Base-by-base conservation (phyloP, 805 yeast species). In the Kuraishia piskuri region DNA sequence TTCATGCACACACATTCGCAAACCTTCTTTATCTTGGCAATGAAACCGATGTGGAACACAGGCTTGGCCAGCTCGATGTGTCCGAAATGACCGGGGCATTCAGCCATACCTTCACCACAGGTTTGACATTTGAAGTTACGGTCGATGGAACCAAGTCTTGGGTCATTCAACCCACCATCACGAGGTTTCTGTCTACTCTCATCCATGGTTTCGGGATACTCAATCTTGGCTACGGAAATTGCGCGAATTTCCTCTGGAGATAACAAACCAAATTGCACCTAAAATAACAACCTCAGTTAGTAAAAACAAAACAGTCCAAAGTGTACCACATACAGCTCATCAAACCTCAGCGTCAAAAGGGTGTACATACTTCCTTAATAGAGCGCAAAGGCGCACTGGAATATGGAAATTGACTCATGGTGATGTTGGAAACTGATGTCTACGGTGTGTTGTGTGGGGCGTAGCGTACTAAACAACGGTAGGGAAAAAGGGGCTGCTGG, bases 121-220 rank as follows among this genome's bases (percentile, higher is more conserved):
- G 99, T 94, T 76, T 92, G 98, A 78, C 99, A 94, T 75, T 89
- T 90, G 78, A 88, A 88, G 68, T 91, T 92, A 69, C 99, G 85
- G 71, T 94, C 99, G 62, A 94, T 91, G 3, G 97, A 88, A 51
- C 99, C 99, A 57, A 94, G 77, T 63, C 98, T 84, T 56, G 99
- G 98, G 69, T 95, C 99, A 68, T 91, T 92, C 57, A 94, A 76
- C 56, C 99, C 99, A 58, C 97, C 97, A 60, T 90, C 91, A 68
- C 97, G 84, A 50, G 98, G 97, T 59, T 88, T 88, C 66, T 87
- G 86, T 55, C 96, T 90, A 45, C 96, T 83, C 70, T 91, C 97
- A 70, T 94, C 99, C 96, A 94, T 94, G n/a, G 97, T 94, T 72
- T 94, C 99, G 22, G 99, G 99, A 65, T 88, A 94, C 71, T 92